These are phyloP conservation scores for Talaromyces pinophilus DNA, from an alignment of 2,329 filamentous ascomycete species.

Conservation along the genomic window DNA sequence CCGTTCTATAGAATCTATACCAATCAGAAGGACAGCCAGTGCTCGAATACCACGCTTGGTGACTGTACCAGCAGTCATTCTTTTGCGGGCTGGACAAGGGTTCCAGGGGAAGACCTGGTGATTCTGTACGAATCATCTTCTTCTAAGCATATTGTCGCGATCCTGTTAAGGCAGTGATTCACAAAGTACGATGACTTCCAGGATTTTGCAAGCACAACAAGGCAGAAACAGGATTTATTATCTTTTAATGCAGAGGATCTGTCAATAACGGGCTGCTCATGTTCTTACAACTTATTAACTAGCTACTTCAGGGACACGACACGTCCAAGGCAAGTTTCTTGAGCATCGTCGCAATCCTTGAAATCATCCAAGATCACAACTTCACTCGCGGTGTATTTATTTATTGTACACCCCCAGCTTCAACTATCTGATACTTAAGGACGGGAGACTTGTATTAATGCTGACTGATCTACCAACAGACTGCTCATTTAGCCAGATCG, in stretches of 20 bases:
- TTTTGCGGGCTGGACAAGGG: background rate
- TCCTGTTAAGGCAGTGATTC: background rate
- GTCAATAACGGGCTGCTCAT: background rate
- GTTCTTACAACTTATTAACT: background rate
- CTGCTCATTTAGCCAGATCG: background rate
- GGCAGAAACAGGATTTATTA: background rate
- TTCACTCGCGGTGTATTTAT: background rate
- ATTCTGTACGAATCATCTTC: background rate
- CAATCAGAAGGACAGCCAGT: background rate
- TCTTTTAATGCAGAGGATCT: background rate
- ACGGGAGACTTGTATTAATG: background rate
- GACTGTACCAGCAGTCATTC: background rate
- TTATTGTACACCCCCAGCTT: background rate
- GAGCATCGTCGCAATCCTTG: background rate
- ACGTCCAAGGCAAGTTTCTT: background rate
- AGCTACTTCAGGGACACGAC: background rate
- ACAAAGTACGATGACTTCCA: background rate
- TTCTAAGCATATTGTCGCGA: background rate
- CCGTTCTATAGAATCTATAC: background rate
- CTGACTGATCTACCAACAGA: background rate
- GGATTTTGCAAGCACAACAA: background rate
- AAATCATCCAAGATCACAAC: background rate
- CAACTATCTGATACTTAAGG: background rate
- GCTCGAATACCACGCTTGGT: background rate
- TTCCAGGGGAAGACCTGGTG: background rate